These are phyloP conservation scores for Clonostachys rhizophaga DNA, from an alignment of 2,329 filamentous ascomycete species.

Conservation along the genomic window DNA sequence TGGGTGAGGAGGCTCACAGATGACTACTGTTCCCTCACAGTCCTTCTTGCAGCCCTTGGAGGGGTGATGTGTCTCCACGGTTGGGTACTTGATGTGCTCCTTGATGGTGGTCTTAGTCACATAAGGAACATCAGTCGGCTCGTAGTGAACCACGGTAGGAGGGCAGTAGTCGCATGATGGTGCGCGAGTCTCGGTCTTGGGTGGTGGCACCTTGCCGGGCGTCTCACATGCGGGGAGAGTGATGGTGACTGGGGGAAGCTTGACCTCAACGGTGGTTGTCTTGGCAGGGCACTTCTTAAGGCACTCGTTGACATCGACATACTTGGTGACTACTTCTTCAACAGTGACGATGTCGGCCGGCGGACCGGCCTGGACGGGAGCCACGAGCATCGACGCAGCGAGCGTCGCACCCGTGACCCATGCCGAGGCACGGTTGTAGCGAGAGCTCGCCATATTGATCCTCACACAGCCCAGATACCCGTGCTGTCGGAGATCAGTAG, in stretches of 20 bases:
- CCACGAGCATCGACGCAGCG: too few relatives aligned
- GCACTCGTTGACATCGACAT: too few relatives aligned
- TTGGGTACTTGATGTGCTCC: slow-evolving; percentile 4
- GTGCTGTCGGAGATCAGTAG: too few relatives aligned
- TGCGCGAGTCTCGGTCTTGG: not conserved
- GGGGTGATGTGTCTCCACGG: slow-evolving; percentile 11
- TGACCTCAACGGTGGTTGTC: too few relatives aligned
- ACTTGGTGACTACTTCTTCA: too few relatives aligned
- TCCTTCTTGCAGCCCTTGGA: not conserved
- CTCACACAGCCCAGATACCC: too few relatives aligned
- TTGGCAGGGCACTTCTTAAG: too few relatives aligned
- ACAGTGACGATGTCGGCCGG: too few relatives aligned
- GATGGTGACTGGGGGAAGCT: slow-evolving; percentile 6
- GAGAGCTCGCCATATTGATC: too few relatives aligned
- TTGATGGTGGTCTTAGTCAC: slow-evolving; percentile 12
- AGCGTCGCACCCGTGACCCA: too few relatives aligned
- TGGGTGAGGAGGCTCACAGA: slow-evolving; percentile 11
- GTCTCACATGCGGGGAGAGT: slow-evolving; percentile 12
- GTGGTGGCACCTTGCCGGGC: slow-evolving; percentile 6
- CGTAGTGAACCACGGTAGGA: slow-evolving; percentile 15
- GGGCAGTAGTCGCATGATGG: slow-evolving; percentile 9
- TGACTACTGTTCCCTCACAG: slow-evolving; percentile 14
- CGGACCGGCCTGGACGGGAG: too few relatives aligned
- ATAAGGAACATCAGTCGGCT: slow-evolving; percentile 13
- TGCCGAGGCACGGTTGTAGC: too few relatives aligned